These are phyloP conservation scores for Skeletonema tropicum DNA, from an alignment of 108 stramenopile genomes.

Conservation along the genomic window DNA sequence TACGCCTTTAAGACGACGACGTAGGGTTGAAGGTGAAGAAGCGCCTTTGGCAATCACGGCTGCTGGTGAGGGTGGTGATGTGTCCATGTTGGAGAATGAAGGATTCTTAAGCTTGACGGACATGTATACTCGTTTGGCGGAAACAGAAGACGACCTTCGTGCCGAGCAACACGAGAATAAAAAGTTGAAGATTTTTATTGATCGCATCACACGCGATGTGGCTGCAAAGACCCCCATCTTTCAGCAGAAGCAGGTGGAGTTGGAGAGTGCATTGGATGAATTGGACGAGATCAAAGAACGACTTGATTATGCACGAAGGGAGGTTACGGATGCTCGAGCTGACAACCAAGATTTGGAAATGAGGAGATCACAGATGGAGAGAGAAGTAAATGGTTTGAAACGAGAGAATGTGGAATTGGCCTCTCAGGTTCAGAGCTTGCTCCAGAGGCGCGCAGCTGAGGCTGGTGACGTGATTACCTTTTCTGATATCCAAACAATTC, in stretches of 20 bases:
- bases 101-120: slow-evolving; percentile 71
- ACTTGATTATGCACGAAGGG: slow-evolving; percentile 67
- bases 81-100: slow-evolving; percentile 43
- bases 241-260: slow-evolving; percentile 76
- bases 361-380: slow-evolving; percentile 52
- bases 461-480: slow-evolving; percentile 43
- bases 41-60: slow-evolving; percentile 23
- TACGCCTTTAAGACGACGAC: slow-evolving; percentile 15
- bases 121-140: slow-evolving; percentile 67
- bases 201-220: slow-evolving; percentile 77
- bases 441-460: slow-evolving; percentile 49
- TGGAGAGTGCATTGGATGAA: slow-evolving; percentile 74
- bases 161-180: slow-evolving; percentile 57
- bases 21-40: slow-evolving; percentile 24
- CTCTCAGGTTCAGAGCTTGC: slow-evolving; percentile 80
- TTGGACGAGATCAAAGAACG: slow-evolving; percentile 66
- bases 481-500: slow-evolving; percentile 56
- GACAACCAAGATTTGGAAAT: slow-evolving; percentile 62
- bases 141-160: slow-evolving; percentile 71
- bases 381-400: slow-evolving; percentile 49
- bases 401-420: slow-evolving; percentile 79
- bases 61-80: slow-evolving; percentile 11
- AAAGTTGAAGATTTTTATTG: slow-evolving; percentile 60
- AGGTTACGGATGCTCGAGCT: slow-evolving; percentile 54
- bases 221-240: slow-evolving; percentile 73